Conservation (phyloP, 306 rosid genomes). For the Rosa multiflora region DNA sequence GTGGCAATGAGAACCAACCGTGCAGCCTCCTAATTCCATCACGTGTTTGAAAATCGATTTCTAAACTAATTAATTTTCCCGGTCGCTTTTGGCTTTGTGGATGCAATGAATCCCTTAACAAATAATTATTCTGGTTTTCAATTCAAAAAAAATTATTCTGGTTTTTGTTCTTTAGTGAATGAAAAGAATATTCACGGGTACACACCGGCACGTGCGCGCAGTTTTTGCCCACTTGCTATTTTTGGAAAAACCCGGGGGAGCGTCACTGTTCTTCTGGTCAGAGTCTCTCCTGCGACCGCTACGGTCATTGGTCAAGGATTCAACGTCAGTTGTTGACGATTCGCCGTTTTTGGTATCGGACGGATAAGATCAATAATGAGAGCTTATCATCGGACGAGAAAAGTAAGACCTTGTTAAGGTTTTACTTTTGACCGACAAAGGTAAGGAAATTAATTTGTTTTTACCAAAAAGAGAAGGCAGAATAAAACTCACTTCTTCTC, state of each 20-base stretch:
- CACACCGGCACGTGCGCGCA: neutral
- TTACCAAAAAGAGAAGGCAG: neutral
- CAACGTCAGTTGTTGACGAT: slow-evolving; percentile 31
- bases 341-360: neutral
- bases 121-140: too few relatives aligned
- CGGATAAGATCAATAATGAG: neutral
- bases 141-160: too few relatives aligned
- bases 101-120: slow-evolving; percentile 13
- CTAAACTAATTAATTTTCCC: neutral
- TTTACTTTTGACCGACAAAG: too few relatives aligned
- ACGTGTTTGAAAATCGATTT: slow-evolving; percentile 32
- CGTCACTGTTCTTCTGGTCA: slow-evolving; percentile 26
- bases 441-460: too few relatives aligned
- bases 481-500: too few relatives aligned
- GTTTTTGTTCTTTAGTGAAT: neutral
- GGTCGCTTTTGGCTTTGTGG: neutral
- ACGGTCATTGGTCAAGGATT: slow-evolving; percentile 52
- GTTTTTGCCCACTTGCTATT: slow-evolving; percentile 5
- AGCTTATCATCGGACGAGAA: neutral
- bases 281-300: slow-evolving; percentile 35
- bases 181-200: neutral
- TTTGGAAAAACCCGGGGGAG: neutral
- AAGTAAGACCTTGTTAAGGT: neutral
- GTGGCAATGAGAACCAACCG: slow-evolving; percentile 16
- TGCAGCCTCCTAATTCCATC: slow-evolving; percentile 25